Evolutionary conservation across 2,329 filamentous ascomycete genomes (phyloP), one percentile per base, ranked within the genome.

Genomic region (Apiospora sp.): DNA sequence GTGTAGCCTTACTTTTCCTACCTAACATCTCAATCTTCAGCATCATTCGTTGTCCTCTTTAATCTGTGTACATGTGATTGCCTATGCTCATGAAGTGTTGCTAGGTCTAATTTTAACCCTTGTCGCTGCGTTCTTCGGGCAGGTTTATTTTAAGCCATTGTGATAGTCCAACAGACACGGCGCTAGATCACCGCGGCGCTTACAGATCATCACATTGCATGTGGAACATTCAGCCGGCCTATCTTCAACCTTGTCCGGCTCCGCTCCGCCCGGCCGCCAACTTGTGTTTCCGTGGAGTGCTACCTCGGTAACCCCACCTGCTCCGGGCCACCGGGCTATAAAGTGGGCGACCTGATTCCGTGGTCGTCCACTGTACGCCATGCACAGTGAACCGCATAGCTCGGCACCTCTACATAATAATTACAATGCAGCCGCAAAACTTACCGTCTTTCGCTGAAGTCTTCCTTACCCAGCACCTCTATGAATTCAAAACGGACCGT

Each of bases 281-380:
- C n/a, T n/a, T n/a, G n/a, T n/a, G n/a, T n/a, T n/a, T n/a, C n/a
- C n/a, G n/a, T n/a, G n/a, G n/a, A n/a, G n/a, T n/a, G n/a, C n/a
- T n/a, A n/a, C n/a, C n/a, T n/a, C n/a, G n/a, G n/a, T n/a, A n/a
- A n/a, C n/a, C n/a, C n/a, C n/a, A n/a, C n/a, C n/a, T n/a, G n/a
- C n/a, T 51, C 48, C 48, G 48, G 48, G 8, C n/a, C n/a, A 24
- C 48, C 48, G 48, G 48, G 48, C 48, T 51, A 51, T 51, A 51
- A 51, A 51, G n/a, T 27, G 6, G n/a, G n/a, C 48, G 48, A 27
- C 48, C 48, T 51, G n/a, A 51, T 51, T 51, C 48, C n/a, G n/a
- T 51, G 48, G n/a, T 51, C 48, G 48, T 51, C n/a, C 48, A 51
- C 48, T 51, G n/a, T n/a, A n/a, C n/a, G n/a, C n/a, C n/a, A n/a